phyloP scores from a whole-genome alignment of 1,139 yeast species.

The Pichia sp. region DNA sequence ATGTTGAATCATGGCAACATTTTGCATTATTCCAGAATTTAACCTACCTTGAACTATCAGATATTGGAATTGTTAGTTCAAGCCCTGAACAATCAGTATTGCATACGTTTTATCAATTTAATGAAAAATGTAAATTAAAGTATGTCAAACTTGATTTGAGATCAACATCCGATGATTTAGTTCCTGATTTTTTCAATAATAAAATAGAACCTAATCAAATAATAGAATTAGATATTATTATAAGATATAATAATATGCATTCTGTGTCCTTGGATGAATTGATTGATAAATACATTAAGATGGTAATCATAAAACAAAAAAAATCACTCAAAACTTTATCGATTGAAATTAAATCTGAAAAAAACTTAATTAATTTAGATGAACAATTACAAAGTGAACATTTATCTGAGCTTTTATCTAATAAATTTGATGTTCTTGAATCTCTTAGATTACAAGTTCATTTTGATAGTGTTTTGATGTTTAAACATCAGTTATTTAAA shows the following conservation, averaged over 20 bases:
- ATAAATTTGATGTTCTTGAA: conserved; percentile 15
- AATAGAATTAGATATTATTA: conserved; percentile 38
- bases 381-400: conserved; percentile 28
- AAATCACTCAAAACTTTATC: conserved; percentile 35
- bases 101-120: conserved; percentile 16
- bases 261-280: conserved; percentile 28
- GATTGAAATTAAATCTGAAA: conserved; percentile 36
- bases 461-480: conserved; percentile 28
- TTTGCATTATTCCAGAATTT: conserved; percentile 11
- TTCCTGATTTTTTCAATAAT: conserved; percentile 35
- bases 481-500: conserved; percentile 19
- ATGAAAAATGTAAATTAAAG: conserved; percentile 35
- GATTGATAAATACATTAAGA: conserved; percentile 30
- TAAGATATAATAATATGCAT: conserved; percentile 39
- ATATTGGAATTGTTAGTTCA: conserved; percentile 16
- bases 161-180: conserved; percentile 39
- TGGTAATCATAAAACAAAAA: conserved; percentile 30
- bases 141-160: conserved; percentile 40
- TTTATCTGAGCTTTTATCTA: conserved; percentile 12
- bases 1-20: neutral
- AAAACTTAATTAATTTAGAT: conserved; percentile 32
- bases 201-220: conserved; percentile 25
- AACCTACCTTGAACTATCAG: conserved; percentile 17
- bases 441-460: conserved; percentile 37
- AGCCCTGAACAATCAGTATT: conserved; percentile 8